Percentiles rank a stretch among this genome's conserved stretches.
phyloP scores from a whole-genome alignment of 169 alveolate genomes.

The Cryptosporidium muris region DNA sequence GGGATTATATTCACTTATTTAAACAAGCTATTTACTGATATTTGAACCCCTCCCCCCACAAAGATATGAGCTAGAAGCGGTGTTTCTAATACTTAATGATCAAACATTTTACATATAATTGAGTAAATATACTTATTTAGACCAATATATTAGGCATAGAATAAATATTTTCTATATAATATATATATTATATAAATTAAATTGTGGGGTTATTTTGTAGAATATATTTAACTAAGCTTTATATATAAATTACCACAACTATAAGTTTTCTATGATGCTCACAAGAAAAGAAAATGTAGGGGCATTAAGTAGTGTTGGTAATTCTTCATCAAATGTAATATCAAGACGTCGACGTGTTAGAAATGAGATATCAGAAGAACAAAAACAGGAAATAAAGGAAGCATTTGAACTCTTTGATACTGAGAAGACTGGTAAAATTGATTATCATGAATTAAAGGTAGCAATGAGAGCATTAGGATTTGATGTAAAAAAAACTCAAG shows the following conservation, averaged over 20 bases:
- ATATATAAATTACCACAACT: too few relatives aligned
- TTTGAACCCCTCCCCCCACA: too few relatives aligned
- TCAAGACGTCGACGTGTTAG: conserved; percentile 70
- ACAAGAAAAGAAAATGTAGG: conserved; percentile 56
- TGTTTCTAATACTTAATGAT: too few relatives aligned
- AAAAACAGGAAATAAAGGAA: conserved; percentile 93
- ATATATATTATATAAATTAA: not conserved
- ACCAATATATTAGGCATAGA: not conserved
- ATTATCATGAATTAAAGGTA: conserved; percentile 95
- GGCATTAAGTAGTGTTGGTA: conserved; percentile 25
- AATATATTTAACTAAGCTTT: not conserved
- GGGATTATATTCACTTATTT: too few relatives aligned
- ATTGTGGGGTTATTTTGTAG: not conserved
- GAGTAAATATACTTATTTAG: too few relatives aligned
- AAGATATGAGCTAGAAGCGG: too few relatives aligned
- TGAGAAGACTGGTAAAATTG: conserved; percentile 93
- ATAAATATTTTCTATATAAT: not conserved
- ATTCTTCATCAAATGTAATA: conserved; percentile 29
- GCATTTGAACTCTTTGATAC: conserved; percentile 98
- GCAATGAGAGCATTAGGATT: conserved; percentile 99
- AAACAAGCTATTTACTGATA: too few relatives aligned
- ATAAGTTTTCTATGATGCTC: conserved; percentile 10
- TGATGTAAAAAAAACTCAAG: conserved; percentile 95
- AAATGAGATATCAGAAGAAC: conserved; percentile 91
- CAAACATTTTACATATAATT: too few relatives aligned